phyloP scores from a whole-genome alignment of 1,284 basidiomycete species.

The Moniliophthora roreri region DNA sequence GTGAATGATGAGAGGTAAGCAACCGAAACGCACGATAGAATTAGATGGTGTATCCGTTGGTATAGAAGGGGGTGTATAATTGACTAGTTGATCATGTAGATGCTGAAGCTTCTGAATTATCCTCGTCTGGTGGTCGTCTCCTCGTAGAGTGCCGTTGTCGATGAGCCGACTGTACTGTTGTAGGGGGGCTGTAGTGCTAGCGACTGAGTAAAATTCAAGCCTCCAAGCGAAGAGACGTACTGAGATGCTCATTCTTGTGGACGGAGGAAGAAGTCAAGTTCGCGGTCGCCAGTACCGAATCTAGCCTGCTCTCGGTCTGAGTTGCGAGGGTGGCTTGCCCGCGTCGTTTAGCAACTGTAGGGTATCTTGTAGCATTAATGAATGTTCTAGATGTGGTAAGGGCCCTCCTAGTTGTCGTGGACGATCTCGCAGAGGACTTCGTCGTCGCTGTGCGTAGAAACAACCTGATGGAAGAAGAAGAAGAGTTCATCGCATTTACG shows the following conservation, averaged over 20 bases:
- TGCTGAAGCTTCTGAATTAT: constrained; percentile 84
- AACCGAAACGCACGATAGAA: constrained; percentile 40
- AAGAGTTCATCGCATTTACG: no score
- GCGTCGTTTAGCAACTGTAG: no score
- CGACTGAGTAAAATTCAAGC: neutral
- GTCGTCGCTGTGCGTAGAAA: no score
- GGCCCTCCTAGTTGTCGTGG: no score
- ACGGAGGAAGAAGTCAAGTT: no score
- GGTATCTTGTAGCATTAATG: no score
- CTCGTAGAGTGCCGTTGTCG: constrained; percentile 64
- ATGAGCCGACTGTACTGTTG: constrained; percentile 79
- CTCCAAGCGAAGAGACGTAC: neutral
- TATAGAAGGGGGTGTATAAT: constrained; percentile 72
- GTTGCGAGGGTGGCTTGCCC: no score
- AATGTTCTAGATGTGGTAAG: no score
- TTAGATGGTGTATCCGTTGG: constrained; percentile 39
- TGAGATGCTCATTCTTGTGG: neutral
- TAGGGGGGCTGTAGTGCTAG: constrained; percentile 46
- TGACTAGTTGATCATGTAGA: constrained; percentile 72
- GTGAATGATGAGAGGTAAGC: constrained; percentile 13
- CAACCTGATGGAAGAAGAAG: no score
- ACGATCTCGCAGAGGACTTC: no score
- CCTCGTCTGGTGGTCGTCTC: constrained; percentile 82
- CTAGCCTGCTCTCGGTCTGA: no score
- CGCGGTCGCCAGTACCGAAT: no score